Conservation (phyloP, 768 basidiomycete genomes). For the Wakefieldia striispora region DNA sequence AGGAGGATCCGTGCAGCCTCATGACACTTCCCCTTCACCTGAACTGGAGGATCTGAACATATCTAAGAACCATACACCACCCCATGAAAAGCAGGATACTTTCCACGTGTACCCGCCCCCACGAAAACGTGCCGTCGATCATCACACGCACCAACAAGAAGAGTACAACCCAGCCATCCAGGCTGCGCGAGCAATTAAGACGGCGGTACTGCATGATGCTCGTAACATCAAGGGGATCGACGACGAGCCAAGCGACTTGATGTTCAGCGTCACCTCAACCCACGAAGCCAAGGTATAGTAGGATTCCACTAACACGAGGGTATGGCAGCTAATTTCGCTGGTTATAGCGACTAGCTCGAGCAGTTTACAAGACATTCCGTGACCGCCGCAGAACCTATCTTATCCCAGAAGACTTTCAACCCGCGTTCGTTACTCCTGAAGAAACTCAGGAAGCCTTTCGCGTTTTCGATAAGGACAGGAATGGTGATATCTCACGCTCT, state of each 20-base stretch:
- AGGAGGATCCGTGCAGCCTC: conserved; percentile 1
- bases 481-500: conserved; percentile 72
- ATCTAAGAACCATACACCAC: conserved; percentile 3
- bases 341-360: conserved; percentile 60
- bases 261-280: conserved; percentile 54
- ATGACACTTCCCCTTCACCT: conserved; percentile 3
- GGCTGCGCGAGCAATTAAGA: conserved; percentile 65
- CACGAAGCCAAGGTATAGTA: conserved; percentile 62
- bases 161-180: conserved; percentile 43
- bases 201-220: conserved; percentile 74
- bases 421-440: conserved; percentile 58
- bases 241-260: conserved; percentile 40
- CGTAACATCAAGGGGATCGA: conserved; percentile 60
- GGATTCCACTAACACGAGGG: background rate
- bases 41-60: conserved; percentile 11
- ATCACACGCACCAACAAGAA: conserved; percentile 26
- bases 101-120: conserved; percentile 43
- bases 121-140: conserved; percentile 18
- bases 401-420: conserved; percentile 64
- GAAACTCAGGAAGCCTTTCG: conserved; percentile 67
- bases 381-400: conserved; percentile 56
- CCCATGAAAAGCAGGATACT: conserved; percentile 6
- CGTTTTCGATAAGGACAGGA: conserved; percentile 73
- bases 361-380: conserved; percentile 63
- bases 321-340: background rate